Conservation (phyloP, 2,329 filamentous ascomycete genomes). For the Rhynchosporium graminicola region DNA sequence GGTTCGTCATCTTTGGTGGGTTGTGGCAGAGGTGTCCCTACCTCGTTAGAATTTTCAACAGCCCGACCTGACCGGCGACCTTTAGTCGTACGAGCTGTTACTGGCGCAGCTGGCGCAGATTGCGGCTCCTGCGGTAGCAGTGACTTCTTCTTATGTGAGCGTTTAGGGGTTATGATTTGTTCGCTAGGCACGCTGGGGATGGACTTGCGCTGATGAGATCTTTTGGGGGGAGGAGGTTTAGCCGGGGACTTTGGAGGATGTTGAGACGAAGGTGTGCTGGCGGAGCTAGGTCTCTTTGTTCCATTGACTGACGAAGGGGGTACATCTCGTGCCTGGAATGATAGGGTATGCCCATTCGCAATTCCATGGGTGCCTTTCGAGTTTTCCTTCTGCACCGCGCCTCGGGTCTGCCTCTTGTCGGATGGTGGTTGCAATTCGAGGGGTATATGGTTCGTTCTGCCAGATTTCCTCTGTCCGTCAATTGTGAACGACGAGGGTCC, state of each 20-base stretch:
- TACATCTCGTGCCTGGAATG: conserved; percentile 28
- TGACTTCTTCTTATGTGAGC: conserved; percentile 34
- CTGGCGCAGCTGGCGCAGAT: conserved; percentile 27
- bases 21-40: conserved; percentile 21
- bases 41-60: conserved; percentile 30
- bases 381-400: conserved; percentile 43
- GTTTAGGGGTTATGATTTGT: conserved; percentile 30
- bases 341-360: conserved; percentile 28
- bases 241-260: conserved; percentile 28
- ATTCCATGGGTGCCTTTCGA: conserved; percentile 36
- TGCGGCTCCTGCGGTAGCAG: conserved; percentile 28
- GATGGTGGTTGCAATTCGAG: conserved; percentile 52
- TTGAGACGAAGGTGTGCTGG: conserved; percentile 26
- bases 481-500: conserved; percentile 83
- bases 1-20: conserved; percentile 27
- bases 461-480: conserved; percentile 70
- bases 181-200: conserved; percentile 35
- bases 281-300: conserved; percentile 28
- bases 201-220: conserved; percentile 36
- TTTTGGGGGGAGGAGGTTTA: conserved; percentile 37
- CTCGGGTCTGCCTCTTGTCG: conserved; percentile 55
- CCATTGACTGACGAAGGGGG: conserved; percentile 29
- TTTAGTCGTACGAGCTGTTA: conserved; percentile 27
- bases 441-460: conserved; percentile 60
- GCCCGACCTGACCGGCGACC: conserved; percentile 32